Base-by-base conservation (phyloP, 805 yeast species). In the Lipomyces yamadae region DNA sequence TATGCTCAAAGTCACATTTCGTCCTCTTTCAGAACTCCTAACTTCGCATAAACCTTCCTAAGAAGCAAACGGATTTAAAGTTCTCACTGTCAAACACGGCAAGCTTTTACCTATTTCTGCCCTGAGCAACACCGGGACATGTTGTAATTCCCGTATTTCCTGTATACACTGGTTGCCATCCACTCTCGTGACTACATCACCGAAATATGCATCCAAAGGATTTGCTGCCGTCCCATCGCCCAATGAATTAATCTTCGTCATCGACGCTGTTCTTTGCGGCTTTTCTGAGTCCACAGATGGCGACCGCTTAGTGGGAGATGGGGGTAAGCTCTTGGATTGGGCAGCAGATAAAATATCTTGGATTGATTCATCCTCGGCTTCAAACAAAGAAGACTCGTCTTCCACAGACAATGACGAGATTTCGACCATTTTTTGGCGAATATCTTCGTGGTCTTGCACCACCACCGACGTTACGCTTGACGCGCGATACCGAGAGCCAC, bases 31-130 rank as follows among this genome's bases (percentile, higher is more conserved):
- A 42, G 24, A 42, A n/a, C 8, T 42, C 15, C 39, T 37, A 37
- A 8, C 53, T 32, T 8, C 30, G 29, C 24, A 24, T 24, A 24
- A 24, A n/a, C 34, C 32, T 52, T 15, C 63, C 15, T 39, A 69
- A 54, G 60, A 48, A 18, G 70, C 69, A 76, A 93, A 94, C 39
- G 99, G 99, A 74, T 94, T 94, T 75, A 93, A 81, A 6, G 94
- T 90, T 73, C 97, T 85, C 15, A 95, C 97, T 2, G 97, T 91
- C 73, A 94, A 83, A 77, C 98, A 94, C 18, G 99, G 99, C 62
- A 94, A 82, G 1, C 97, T 94, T 93, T 92, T 92, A 60, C 97
- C 98, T 61, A 92, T 86, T 76, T 93, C 98, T 0, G 97, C 92
- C 74, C 97, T 83, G 70, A 95, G 81, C 68, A 94, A 81, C 39